Evolutionary conservation across 331 rosid genomes (phyloP).

Genomic region (Phaseolus coccineus): DNA sequence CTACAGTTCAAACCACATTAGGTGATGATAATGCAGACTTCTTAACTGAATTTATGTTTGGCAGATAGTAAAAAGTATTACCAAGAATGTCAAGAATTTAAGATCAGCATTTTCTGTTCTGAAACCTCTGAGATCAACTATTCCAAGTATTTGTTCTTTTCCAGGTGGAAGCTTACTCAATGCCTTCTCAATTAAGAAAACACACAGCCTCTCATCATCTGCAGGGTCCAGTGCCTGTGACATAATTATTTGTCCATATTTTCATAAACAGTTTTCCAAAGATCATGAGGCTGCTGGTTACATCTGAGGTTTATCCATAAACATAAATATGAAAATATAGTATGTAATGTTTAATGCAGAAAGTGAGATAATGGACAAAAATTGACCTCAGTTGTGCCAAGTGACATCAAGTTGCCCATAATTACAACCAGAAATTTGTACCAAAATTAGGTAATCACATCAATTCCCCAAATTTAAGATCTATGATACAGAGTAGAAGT

Average conservation of each 20-base stretch:
- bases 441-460: slow-evolving; percentile 30
- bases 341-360: neutral
- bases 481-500: slow-evolving; percentile 1
- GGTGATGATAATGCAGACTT: slow-evolving; percentile 9
- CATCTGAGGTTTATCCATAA: neutral
- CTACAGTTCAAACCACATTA: slow-evolving; percentile 13
- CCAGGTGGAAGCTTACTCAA: slow-evolving; percentile 76
- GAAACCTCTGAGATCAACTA: slow-evolving; percentile 85
- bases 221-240: slow-evolving; percentile 68
- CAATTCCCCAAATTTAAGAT: slow-evolving; percentile 17
- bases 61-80: slow-evolving; percentile 48
- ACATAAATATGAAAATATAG: slow-evolving; percentile 11
- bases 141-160: slow-evolving; percentile 72
- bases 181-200: slow-evolving; percentile 82
- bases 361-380: slow-evolving; percentile 25
- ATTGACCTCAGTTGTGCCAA: slow-evolving; percentile 25
- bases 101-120: slow-evolving; percentile 79
- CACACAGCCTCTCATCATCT: slow-evolving; percentile 83
- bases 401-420: slow-evolving; percentile 21
- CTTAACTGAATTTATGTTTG: slow-evolving; percentile 20
- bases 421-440: slow-evolving; percentile 7
- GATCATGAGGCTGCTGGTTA: slow-evolving; percentile 4
- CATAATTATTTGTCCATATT: slow-evolving; percentile 37
- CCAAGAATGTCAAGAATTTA: slow-evolving; percentile 78
- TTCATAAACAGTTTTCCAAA: slow-evolving; percentile 34